Percentiles rank a stretch among this genome's conserved stretches.
Conservation (phyloP, 345 rosid genomes). For the Melaleuca quinquenervia region DNA sequence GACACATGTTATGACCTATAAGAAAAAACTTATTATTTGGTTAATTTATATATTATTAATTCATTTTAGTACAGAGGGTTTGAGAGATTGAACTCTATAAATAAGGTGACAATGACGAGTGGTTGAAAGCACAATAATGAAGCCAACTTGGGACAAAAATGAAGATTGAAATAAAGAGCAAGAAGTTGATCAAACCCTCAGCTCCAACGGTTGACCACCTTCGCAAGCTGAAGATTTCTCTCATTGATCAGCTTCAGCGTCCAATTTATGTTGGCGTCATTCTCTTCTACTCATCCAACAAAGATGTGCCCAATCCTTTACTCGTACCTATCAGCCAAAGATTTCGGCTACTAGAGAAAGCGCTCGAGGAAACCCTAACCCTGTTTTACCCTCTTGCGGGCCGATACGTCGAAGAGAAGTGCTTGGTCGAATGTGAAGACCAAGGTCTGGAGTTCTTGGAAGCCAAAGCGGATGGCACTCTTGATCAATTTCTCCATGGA, state of each 20-base stretch:
- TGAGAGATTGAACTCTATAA: too few relatives aligned
- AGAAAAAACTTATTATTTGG: too few relatives aligned
- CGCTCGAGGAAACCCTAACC: conserved; percentile 10
- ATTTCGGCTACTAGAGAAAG: conserved; percentile 15
- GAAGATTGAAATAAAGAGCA: conserved; percentile 18
- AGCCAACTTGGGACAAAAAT: neutral
- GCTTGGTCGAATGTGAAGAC: conserved; percentile 7
- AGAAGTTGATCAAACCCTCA: conserved; percentile 30
- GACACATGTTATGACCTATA: too few relatives aligned
- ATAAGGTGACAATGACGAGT: too few relatives aligned
- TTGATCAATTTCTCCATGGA: neutral
- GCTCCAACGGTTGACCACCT: conserved; percentile 28
- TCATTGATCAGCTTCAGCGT: conserved; percentile 37
- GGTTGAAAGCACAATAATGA: too few relatives aligned
- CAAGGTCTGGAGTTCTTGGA: conserved; percentile 13
- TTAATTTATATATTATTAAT: too few relatives aligned
- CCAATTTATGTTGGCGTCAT: conserved; percentile 2
- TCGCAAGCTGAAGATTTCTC: conserved; percentile 16
- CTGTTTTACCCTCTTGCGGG: conserved; percentile 13
- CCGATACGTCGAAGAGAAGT: neutral
- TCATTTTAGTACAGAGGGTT: too few relatives aligned
- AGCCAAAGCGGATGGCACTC: neutral
- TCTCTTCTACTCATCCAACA: neutral
- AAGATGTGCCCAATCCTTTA: neutral
- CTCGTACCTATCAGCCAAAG: neutral